Percentiles rank a stretch among this genome's conserved stretches.
These are phyloP conservation scores for Solanum hybrid DNA, from an alignment of 305 asterid species.

Conservation along the genomic window DNA sequence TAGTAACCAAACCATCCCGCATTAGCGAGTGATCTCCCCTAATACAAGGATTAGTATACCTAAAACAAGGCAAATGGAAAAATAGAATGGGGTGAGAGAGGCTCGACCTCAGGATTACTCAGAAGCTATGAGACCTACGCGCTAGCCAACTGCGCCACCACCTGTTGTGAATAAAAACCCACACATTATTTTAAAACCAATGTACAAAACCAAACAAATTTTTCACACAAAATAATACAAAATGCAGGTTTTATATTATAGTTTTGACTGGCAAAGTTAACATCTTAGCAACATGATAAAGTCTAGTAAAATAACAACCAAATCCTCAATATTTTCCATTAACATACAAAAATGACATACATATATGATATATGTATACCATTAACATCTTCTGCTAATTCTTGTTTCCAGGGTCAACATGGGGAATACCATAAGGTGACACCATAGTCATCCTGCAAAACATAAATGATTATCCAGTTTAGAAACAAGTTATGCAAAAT, in stretches of 20 bases:
- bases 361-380: not conserved
- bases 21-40: too few species aligned
- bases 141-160: slow-evolving; percentile 98
- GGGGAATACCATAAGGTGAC: not conserved
- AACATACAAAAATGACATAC: not conserved
- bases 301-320: not conserved
- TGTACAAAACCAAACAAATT: too few species aligned
- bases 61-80: too few species aligned
- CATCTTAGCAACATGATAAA: not conserved
- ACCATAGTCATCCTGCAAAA: not conserved
- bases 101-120: slow-evolving; percentile 93
- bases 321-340: not conserved
- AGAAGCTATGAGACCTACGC: slow-evolving; percentile 88
- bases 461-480: not conserved
- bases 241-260: not conserved
- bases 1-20: too few species aligned
- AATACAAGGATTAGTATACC: too few species aligned
- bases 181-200: not conserved
- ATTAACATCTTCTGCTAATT: not conserved
- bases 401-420: not conserved
- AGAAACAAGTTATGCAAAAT: not conserved
- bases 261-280: not conserved
- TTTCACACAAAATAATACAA: not conserved
- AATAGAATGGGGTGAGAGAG: too few species aligned
- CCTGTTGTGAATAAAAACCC: not conserved